Base-by-base conservation (phyloP, 768 basidiomycete species). In the Phaffia australis region DNA sequence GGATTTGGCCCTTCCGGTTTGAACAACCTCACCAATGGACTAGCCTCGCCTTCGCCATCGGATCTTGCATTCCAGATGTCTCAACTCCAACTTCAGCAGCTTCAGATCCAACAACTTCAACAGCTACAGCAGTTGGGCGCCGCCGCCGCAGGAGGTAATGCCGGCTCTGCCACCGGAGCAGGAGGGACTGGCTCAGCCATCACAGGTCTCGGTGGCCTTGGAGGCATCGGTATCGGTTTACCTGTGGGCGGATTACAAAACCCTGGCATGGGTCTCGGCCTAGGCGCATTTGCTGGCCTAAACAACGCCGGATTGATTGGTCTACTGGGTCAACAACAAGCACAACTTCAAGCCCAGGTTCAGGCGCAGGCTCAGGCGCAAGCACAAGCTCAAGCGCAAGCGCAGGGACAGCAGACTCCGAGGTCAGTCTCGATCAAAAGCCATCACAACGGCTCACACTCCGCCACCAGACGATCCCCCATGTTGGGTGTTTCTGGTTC, bases 391-490 rank as follows among this genome's bases (percentile, higher is more conserved):
- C 35, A 42, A 42, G 11, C 35, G 11, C 19, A 32, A n/a, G 56
- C 27, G 19, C 47, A 42, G 21, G 35, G 35, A 11, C 35, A 42
- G 30, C 32, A 52, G 14, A 51, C 56, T 27, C 61, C 67, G 21
- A 50, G 67, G 42, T 63, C 55, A 21, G 67, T 46, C 23, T 57
- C 54, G 23, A 32, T 50, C 2, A 59, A 63, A 48, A 69, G 67
- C 50, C 47, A 48, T 56, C 21, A 48, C 27, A 56, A 23, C 23
- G 49, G 52, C 50, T 55, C 51, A 23, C 27, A 35, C 59, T 54
- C 60, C 48, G 81, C 79, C 42, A 72, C 71, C 35, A 73, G 73
- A 59, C 86, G 87, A 73, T 74, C 72, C 47, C 76, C 76, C 0
- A 75, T 77, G 74, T 55, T 76, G 19, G 73, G 76, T 11, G 50